Evolutionary conservation across 169 alveolate genomes (phyloP), one percentile per base, ranked within the genome.

Genomic region (Cryptosporidium ubiquitum): DNA sequence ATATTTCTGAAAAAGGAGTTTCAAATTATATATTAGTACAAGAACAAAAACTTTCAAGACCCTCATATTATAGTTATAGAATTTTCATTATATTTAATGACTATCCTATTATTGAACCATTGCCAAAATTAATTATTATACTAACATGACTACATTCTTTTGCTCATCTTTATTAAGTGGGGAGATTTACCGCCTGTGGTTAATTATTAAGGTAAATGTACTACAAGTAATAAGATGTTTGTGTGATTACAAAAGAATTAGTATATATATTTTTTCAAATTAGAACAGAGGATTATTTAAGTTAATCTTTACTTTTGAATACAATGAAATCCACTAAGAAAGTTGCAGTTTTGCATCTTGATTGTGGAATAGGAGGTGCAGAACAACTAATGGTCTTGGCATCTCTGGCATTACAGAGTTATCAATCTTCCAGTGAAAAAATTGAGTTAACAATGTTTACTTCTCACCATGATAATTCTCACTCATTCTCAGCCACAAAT

Each of bases 351-450:
- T 85, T 96, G 42, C 99, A 97, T 84, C 97, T 97, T 12, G 99
- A 97, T 85, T 92, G 96, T 68, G 99, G 98, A 40, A 95, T 96
- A 26, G 98, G 99, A 49, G 98, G 99, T 6, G 98, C 98, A 14
- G 99, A 97, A 86, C 95, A 96, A 86, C 94, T 96, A 42, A 92
- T 96, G 57, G 96, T 96, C 33, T 95, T 94, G 60, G 92, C 97
- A 35, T 98, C 97, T 16, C 85, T 95, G n/a, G 97, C 97, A 0
- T 91, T 96, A 29, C 93, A 94, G 92, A 92, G 91, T 55, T 73
- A 91, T 51, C 49, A 33, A 40, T 29, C 58, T 5, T 44, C 58
- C n/a, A 23, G 51, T 79, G 73, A 70, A 18, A 69, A 70, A 26
- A 35, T 66, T 85, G 89, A 92, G 69, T 96, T 96, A 1, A 95